Conservation (phyloP, 164 flowering plant species). For the Stephania cephalantha region DNA sequence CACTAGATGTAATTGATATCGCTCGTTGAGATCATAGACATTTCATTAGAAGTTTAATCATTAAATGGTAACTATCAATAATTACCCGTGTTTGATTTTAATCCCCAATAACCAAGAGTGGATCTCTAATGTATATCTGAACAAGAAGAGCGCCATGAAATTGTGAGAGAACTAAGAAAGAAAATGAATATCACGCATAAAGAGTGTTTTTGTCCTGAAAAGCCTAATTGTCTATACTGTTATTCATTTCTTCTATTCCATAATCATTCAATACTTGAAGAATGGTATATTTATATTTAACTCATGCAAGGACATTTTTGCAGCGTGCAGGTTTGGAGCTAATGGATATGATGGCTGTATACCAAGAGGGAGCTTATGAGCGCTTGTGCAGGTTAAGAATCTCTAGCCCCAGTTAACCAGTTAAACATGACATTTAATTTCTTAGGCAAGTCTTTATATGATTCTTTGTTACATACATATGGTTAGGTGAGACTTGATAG, state of each 20-base stretch:
- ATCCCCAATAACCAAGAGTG: background rate
- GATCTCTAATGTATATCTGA: no score
- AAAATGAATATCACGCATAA: no score
- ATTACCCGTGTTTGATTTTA: background rate
- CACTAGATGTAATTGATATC: background rate
- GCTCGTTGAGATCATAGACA: no score
- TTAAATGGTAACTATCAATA: background rate
- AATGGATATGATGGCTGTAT: constrained; percentile 99
- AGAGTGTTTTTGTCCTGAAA: no score
- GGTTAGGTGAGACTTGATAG: background rate
- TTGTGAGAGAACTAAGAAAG: no score
- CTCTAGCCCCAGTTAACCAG: background rate
- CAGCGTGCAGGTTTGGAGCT: constrained; percentile 99
- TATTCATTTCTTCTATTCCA: background rate
- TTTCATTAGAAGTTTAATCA: background rate
- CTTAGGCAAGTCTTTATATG: background rate
- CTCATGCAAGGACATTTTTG: constrained; percentile 5
- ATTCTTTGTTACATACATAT: background rate
- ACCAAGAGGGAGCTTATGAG: constrained; percentile 98
- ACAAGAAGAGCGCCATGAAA: no score
- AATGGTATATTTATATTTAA: background rate
- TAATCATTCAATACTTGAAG: background rate
- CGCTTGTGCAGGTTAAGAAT: constrained; percentile 84
- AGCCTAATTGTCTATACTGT: background rate
- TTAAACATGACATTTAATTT: background rate